Base-by-base conservation (phyloP, 805 yeast genomes). In the Clavispora asparagi region DNA sequence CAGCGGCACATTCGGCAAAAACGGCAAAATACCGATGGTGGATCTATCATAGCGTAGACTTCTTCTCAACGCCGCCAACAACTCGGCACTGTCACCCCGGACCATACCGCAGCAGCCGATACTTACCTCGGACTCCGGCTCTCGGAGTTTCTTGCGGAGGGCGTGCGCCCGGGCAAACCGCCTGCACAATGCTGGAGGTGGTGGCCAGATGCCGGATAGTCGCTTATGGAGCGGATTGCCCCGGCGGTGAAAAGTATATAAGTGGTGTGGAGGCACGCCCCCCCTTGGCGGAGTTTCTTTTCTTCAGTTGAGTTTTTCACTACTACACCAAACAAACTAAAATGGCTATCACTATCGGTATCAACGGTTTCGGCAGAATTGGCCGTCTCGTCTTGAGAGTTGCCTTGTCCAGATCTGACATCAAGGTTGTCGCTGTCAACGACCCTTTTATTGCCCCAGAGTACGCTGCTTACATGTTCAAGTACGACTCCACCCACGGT, bases 401-500 rank as follows among this genome's bases (percentile, higher is more conserved):
- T 66, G 95, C 95, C 53, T 73, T 87, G 56, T 56, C 68, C 51
- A 81, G 88, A 80, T 68, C 75, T 48, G 90, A 84, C 73, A 83
- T 89, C 63, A 79, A 85, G 61, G 85, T 89, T 55, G 87, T 87
- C 55, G 95, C 95, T 57, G 76, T 89, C 79, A 89, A 89, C 71
- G 94, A 89, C 71, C 96, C 96, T 53, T 88, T 87, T 79, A 89
- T 88, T 63, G 81, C 82, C 53, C 79, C 94, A 51, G 95, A 88
- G 59, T 88, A 88, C 73, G 96, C 96, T 64, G 87, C 96, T 55
- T 88, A 88, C 81, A 82, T 88, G 89, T 87, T 88, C 87, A 89
- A 88, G 79, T 88, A 87, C 75, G 96, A 88, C 74, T 87, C 96
- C 51, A 88, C 95, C 57, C 96, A 88, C 78, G 95, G 96, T 64